These are phyloP conservation scores for Ophiocordyceps australis DNA, from an alignment of 2,329 filamentous ascomycete genomes.

Conservation along the genomic window DNA sequence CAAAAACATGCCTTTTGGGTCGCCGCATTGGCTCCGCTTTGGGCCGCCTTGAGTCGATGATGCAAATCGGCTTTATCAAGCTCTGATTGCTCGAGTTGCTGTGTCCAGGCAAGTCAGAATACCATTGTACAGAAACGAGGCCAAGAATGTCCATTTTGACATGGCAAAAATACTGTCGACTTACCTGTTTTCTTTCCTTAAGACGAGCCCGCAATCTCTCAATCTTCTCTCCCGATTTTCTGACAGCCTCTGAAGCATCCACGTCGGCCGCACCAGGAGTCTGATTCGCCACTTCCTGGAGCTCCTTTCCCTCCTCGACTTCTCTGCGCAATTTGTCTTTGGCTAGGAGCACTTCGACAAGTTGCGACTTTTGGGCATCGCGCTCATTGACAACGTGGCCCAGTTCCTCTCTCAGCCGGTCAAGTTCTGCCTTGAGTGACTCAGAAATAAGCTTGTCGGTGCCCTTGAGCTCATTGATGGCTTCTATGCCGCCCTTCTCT, in stretches of 20 bases:
- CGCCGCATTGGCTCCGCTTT: conserved; percentile 27
- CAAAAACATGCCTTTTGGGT: conserved; percentile 31
- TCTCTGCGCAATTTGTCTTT: conserved; percentile 42
- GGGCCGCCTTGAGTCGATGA: conserved; percentile 31
- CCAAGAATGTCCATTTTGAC: no score
- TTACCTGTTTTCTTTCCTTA: conserved; percentile 40
- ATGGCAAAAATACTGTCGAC: conserved; percentile 9
- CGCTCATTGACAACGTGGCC: conserved; percentile 29
- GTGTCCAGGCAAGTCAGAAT: conserved; percentile 1
- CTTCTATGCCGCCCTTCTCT: conserved; percentile 32
- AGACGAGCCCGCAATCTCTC: conserved; percentile 37
- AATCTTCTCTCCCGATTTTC: conserved; percentile 31
- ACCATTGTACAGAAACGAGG: background rate
- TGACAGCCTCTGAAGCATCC: conserved; percentile 15
- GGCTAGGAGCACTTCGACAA: conserved; percentile 38
- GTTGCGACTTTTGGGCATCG: conserved; percentile 38
- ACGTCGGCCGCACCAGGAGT: conserved; percentile 15
- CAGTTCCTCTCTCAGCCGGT: conserved; percentile 32
- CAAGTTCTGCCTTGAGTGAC: conserved; percentile 39
- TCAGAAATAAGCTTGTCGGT: conserved; percentile 39
- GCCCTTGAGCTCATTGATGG: conserved; percentile 38
- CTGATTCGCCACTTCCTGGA: conserved; percentile 18
- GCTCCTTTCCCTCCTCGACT: conserved; percentile 24
- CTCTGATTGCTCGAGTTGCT: conserved; percentile 42
- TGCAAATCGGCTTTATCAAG: conserved; percentile 37